Evolutionary conservation across 2,329 filamentous ascomycete genomes (phyloP), one percentile per base, ranked within the genome.

Genomic region (Cordyceps fumosorosea): DNA sequence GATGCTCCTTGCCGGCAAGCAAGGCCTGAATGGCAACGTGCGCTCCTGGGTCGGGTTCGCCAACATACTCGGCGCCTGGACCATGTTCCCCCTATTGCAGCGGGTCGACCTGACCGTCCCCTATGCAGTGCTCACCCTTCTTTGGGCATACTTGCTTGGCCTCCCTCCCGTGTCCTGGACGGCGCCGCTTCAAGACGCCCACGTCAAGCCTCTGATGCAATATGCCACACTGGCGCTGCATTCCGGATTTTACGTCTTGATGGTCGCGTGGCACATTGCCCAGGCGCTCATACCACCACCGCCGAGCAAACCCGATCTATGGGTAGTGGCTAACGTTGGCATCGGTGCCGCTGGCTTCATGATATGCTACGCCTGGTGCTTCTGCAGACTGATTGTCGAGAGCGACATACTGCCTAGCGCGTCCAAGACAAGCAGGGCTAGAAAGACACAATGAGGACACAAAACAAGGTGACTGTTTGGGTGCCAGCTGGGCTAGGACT

Each of bases 21-120:
- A 90, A 55, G 93, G 93, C 0, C 77, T 99, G 56, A 85, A 85
- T 64, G 89, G 89, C 64, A 86, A 88, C 59, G 85, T 84, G 20
- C 85, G 95, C 55, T 87, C 91, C 2, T 99, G 95, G 95, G 88
- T 98, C 5, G 93, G 93, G n/a, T 96, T 96, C 71, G 93, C 92
- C 60, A 99, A 99, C 71, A 81, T 95, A 16, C 82, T 97, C 12
- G 93, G 89, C 10, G 85, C 84, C 37, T 97, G 92, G 91, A 98
- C 95, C 6, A 89, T 98, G 84, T 99, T 91, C 71, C 95, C 95
- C 0, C 80, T 99, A 7, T 83, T 99, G 42, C 85, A 89, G 69
- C 86, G 93, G 53, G 95, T 98, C 63, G 89, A 93, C 50, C 79
- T 99, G 10, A 81, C 84, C 14, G 81, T 96, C 11, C 95, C 96